Evolutionary conservation across 352 stramenopile species (phyloP), one percentile per base, ranked within the genome.

Genomic region (Phytophthora sojae): DNA sequence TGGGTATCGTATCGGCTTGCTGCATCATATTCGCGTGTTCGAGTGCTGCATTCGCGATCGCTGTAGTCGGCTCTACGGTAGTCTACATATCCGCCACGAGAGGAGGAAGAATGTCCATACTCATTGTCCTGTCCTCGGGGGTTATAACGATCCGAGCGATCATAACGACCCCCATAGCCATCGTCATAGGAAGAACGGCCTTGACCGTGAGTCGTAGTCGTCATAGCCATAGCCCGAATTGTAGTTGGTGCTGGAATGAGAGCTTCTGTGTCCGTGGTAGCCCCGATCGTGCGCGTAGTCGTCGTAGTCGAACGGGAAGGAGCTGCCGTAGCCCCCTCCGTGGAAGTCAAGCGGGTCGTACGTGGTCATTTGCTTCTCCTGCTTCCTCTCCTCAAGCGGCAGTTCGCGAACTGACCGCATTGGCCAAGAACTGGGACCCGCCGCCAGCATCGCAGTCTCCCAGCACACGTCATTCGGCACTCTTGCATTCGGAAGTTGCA

Each of bases 381-480:
- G 29, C 29, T 32, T 32, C 32, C 21, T n/a, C 12, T 17, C 12
- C 8, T n/a, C 0, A 44, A 14, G 12, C 21, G 21, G 8, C 21
- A n/a, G 29, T 4, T 32, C 32, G 49, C 49, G 15, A 29, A 29
- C 19, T 23, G 8, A n/a, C n/a, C n/a, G n/a, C n/a, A n/a, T n/a
- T n/a, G n/a, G n/a, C n/a, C n/a, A n/a, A n/a, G n/a, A n/a, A n/a
- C n/a, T 6, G 37, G 37, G 37, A 44, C 37, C 12, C 37, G 37
- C 12, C 37, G 37, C 17, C 37, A n/a, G 12, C 37, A 35, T 11
- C 85, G 82, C 25, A 91, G 86, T 72, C 92, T 93, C 60, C 75
- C 86, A 1, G 72, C 77, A 15, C 62, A 77, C 49, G 98, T 98
- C 82, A 71, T 96, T 44, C 37, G 17, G 15, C 12, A 14, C 15